Percentiles rank a stretch among this genome's conserved stretches.
Evolutionary conservation across 176 grass and related monocot genomes (phyloP).

Genomic region (Carex littledalei): DNA sequence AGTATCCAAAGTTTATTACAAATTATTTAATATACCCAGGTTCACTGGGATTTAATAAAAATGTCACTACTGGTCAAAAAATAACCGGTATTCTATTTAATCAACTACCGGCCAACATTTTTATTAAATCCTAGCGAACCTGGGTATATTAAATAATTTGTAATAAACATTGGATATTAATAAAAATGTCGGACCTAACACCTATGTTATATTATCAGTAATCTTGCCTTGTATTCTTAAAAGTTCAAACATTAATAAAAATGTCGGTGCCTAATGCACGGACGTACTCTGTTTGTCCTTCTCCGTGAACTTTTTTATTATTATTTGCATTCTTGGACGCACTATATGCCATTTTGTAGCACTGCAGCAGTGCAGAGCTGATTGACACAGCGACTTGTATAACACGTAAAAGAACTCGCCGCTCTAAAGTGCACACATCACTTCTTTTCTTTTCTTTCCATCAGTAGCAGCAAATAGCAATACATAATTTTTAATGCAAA

Average conservation of each 20-base stretch:
- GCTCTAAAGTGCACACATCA: not conserved
- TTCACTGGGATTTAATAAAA: no score
- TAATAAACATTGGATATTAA: no score
- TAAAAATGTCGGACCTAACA: no score
- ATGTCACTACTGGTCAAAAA: no score
- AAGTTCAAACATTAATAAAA: no score
- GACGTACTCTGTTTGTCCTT: not conserved
- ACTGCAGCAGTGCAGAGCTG: not conserved
- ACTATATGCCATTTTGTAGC: not conserved
- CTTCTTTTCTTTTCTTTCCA: not conserved
- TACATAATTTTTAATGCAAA: no score
- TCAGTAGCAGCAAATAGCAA: not conserved
- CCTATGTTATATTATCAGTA: not conserved
- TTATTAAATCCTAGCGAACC: no score
- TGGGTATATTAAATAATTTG: no score
- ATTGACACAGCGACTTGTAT: not conserved
- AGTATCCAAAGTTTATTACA: no score
- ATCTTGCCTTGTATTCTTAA: not conserved
- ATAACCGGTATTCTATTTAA: no score
- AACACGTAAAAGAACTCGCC: slow-evolving; percentile 5
- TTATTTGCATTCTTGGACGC: not conserved
- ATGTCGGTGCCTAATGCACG: not conserved
- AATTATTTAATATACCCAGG: no score
- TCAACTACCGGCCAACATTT: no score
- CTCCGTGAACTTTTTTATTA: not conserved